Evolutionary conservation across 306 rosid genomes (phyloP).

Genomic region (Prinsepia uniflora): DNA sequence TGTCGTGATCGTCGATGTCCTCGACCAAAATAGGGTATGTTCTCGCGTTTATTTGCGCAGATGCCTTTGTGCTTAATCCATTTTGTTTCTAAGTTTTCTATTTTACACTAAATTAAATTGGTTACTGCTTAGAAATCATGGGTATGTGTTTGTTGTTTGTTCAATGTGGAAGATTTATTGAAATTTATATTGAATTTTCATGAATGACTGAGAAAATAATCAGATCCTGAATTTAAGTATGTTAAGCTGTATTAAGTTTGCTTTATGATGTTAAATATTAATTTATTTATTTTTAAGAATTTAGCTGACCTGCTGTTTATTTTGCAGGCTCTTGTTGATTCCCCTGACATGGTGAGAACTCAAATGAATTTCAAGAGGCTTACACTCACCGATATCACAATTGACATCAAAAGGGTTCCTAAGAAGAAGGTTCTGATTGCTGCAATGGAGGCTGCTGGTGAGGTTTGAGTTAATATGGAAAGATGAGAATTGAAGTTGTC

Average conservation of each 20-base stretch:
- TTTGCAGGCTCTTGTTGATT: slow-evolving; percentile 46
- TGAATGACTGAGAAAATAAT: background rate
- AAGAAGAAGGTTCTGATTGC: slow-evolving; percentile 45
- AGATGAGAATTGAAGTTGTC: background rate
- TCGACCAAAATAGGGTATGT: slow-evolving; percentile 43
- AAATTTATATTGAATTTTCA: background rate
- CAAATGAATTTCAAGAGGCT: slow-evolving; percentile 54
- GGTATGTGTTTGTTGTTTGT: background rate
- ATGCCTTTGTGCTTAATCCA: background rate
- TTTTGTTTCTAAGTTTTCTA: background rate
- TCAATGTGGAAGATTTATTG: background rate
- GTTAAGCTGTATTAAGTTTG: background rate
- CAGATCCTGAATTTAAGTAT: background rate
- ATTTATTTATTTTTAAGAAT: background rate
- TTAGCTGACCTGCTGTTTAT: background rate
- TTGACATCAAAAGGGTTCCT: slow-evolving; percentile 44
- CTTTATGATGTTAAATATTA: background rate
- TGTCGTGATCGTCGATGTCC: slow-evolving; percentile 45
- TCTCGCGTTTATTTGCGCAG: background rate
- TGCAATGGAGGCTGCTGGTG: slow-evolving; percentile 49
- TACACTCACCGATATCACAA: slow-evolving; percentile 45
- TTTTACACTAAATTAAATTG: background rate
- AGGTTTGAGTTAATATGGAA: background rate
- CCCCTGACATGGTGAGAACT: slow-evolving; percentile 51
- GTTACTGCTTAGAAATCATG: background rate